These are phyloP conservation scores for Saccharomyces hybrid DNA, from an alignment of 1,139 yeast species.

Conservation along the genomic window DNA sequence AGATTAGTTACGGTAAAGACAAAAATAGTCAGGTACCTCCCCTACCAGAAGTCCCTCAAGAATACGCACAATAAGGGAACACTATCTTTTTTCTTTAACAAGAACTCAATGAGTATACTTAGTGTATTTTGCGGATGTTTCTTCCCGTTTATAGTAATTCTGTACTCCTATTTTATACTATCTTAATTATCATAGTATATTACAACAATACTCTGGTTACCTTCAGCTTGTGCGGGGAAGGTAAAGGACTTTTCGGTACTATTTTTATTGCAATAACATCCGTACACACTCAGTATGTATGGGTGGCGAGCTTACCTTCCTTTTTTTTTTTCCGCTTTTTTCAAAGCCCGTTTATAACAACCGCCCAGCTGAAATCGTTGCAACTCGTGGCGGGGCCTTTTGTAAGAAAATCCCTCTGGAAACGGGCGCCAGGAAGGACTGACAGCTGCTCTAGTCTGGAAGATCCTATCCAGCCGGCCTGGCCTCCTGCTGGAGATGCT, in stretches of 20 bases:
- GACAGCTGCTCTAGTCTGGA: neutral
- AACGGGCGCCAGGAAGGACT: neutral
- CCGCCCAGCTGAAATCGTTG: neutral
- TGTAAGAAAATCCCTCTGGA: neutral
- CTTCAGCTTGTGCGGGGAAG: neutral
- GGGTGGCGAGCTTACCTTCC: neutral
- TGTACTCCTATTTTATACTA: neutral
- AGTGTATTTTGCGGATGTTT: neutral
- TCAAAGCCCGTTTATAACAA: no score
- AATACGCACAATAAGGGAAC: slow-evolving; percentile 4
- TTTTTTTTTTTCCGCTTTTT: neutral
- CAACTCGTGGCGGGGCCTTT: neutral
- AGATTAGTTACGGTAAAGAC: slow-evolving; percentile 19
- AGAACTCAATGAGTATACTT: neutral
- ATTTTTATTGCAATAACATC: neutral
- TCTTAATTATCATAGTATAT: neutral
- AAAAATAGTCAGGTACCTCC: slow-evolving; percentile 18
- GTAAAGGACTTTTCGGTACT: neutral
- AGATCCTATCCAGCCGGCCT: neutral
- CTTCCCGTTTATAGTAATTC: neutral
- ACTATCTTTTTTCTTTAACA: no score
- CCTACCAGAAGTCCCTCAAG: slow-evolving; percentile 13
- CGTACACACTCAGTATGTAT: neutral
- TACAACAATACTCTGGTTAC: neutral
- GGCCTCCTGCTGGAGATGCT: neutral